Conservation (phyloP, 2,329 filamentous ascomycete genomes). For the Trichophyton simii region DNA sequence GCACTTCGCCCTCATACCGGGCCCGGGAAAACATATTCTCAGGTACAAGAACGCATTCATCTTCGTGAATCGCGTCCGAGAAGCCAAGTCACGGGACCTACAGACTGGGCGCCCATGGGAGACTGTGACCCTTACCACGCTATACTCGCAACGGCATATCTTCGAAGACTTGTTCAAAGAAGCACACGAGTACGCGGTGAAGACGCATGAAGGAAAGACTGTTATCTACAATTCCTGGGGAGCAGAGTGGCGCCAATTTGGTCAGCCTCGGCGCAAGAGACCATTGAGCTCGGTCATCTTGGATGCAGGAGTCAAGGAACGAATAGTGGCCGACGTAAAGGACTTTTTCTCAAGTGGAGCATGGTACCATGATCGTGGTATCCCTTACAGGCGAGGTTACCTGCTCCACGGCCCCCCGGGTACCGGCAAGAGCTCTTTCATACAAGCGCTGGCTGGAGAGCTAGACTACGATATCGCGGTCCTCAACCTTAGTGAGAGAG, state of each 20-base stretch:
- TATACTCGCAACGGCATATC: constrained; percentile 77
- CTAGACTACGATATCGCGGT: constrained; percentile 87
- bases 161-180: constrained; percentile 85
- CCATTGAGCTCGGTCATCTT: constrained; percentile 80
- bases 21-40: constrained; percentile 77
- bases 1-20: constrained; percentile 78
- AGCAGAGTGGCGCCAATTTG: constrained; percentile 73
- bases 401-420: constrained; percentile 80
- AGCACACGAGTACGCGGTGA: constrained; percentile 66
- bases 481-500: constrained; percentile 78
- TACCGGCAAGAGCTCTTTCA: constrained; percentile 90
- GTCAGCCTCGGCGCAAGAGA: constrained; percentile 71
- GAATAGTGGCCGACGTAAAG: constrained; percentile 64
- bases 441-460: constrained; percentile 86
- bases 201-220: constrained; percentile 81
- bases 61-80: constrained; percentile 72
- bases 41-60: constrained; percentile 82
- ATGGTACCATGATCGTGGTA: constrained; percentile 91
- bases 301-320: constrained; percentile 70
- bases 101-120: constrained; percentile 85
- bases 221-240: constrained; percentile 77
- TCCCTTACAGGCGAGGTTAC: constrained; percentile 83
- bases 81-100: constrained; percentile 64
- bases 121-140: constrained; percentile 78
- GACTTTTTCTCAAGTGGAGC: constrained; percentile 67